Evolutionary conservation across 768 basidiomycete species (phyloP), one percentile per base, ranked within the genome.

Genomic region (Leucosporidium scottii): DNA sequence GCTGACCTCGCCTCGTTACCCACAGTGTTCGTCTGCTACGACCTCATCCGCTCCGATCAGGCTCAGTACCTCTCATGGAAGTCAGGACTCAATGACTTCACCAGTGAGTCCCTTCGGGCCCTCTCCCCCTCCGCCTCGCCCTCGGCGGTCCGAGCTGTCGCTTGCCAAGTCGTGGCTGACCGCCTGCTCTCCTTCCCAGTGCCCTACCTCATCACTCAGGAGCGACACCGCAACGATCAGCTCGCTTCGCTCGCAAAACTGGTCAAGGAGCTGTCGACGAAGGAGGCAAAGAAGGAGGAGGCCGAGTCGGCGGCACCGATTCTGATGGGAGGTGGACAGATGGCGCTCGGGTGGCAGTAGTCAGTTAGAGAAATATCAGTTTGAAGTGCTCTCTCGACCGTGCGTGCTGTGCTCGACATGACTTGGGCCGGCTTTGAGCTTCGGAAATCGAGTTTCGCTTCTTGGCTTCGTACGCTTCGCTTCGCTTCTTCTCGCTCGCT

Each of bases 41-140:
- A 99, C 79, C 83, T 98, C n/a, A 81, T 98, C 62, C 87, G 91
- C 55, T 84, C 92, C 4, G 94, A 98, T 75, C 79, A 93, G 64
- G 91, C 96, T 31, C 89, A 93, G 79, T 94, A 96, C 78, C 81
- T 96, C 47, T 92, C 92, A 69, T 98, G 96, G 96, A 89, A 91
- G 77, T 87, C 96, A 74, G 94, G 88, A 27, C 83, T 99, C 56
- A 91, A 91, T 75, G 96, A 99, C 79, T 98, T 94, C 81, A 90
- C 90, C 77, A 96, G 39, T 44, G 94, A 90, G 96, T 96, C 1
- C 98, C 90, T 79, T 87, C 86, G 77, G 87, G 96, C 90, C 75
- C 85, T 93, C 64, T 78, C 79, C 65, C 79, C 78, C 72, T 65
- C 71, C 34, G 5, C 76, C 62, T n/a, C 78, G 73, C 65, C 71